Conservation (phyloP, 768 basidiomycete genomes). For the Lactarius quietus region DNA sequence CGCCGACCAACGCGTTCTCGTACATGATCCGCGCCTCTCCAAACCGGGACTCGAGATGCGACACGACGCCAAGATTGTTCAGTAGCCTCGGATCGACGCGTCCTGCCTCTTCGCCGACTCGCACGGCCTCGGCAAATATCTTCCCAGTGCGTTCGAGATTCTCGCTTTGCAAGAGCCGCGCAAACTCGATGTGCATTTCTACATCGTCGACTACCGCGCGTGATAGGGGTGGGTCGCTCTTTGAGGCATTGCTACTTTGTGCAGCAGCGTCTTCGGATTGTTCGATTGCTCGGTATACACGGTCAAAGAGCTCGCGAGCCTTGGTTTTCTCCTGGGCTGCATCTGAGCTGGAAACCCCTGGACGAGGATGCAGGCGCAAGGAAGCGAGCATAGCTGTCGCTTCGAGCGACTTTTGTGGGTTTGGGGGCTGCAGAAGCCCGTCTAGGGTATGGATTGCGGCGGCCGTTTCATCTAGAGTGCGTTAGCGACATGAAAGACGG, state of each 20-base stretch:
- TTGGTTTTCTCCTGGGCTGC: slow-evolving; percentile 62
- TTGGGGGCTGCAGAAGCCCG: slow-evolving; percentile 64
- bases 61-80: slow-evolving; percentile 77
- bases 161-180: slow-evolving; percentile 83
- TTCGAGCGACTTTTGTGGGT: slow-evolving; percentile 67
- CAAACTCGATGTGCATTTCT: slow-evolving; percentile 89
- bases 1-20: slow-evolving; percentile 66
- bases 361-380: slow-evolving; percentile 77
- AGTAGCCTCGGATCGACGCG: slow-evolving; percentile 62
- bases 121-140: slow-evolving; percentile 70
- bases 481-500: neutral
- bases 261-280: slow-evolving; percentile 49
- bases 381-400: slow-evolving; percentile 88
- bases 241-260: slow-evolving; percentile 27
- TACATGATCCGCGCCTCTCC: slow-evolving; percentile 60
- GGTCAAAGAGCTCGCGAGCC: slow-evolving; percentile 81
- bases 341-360: slow-evolving; percentile 73
- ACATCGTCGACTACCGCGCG: slow-evolving; percentile 61
- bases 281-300: slow-evolving; percentile 62
- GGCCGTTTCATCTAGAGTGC: slow-evolving; percentile 63
- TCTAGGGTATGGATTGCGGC: slow-evolving; percentile 86
- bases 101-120: slow-evolving; percentile 49
- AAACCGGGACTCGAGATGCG: slow-evolving; percentile 63
- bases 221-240: slow-evolving; percentile 22
- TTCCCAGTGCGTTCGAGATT: slow-evolving; percentile 67